phyloP scores from a whole-genome alignment of 2,329 filamentous ascomycete genomes.

The Fusarium graminum region DNA sequence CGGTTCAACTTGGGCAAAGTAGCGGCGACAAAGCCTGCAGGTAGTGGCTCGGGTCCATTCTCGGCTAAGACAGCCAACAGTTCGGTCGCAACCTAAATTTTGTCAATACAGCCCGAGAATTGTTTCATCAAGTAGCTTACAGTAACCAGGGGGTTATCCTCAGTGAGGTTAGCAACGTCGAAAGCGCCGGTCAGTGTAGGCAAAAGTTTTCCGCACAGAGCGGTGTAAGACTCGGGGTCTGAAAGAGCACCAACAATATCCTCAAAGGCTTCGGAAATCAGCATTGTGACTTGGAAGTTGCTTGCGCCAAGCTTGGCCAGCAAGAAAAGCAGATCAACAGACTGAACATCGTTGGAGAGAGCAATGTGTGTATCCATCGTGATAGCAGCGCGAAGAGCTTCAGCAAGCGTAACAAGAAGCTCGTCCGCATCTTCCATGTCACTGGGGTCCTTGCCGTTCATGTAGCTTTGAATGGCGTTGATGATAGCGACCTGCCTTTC shows the following conservation, averaged over 20 bases:
- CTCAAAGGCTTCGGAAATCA: constrained; percentile 92
- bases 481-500: constrained; percentile 73
- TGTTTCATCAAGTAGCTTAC: constrained; percentile 56
- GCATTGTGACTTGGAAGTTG: constrained; percentile 90
- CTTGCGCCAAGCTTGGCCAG: constrained; percentile 88
- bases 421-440: constrained; percentile 93
- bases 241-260: constrained; percentile 80
- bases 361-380: constrained; percentile 81
- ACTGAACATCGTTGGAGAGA: constrained; percentile 77
- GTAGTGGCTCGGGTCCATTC: constrained; percentile 86
- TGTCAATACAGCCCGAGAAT: constrained; percentile 36
- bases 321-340: constrained; percentile 86
- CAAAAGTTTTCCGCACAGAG: constrained; percentile 86
- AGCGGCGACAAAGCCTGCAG: constrained; percentile 84
- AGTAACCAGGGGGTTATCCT: constrained; percentile 86
- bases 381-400: constrained; percentile 87
- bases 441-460: constrained; percentile 82
- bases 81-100: constrained; percentile 78
- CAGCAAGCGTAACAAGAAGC: constrained; percentile 88
- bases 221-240: constrained; percentile 77
- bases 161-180: constrained; percentile 86
- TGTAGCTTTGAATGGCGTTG: constrained; percentile 77
- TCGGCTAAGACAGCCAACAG: constrained; percentile 84
- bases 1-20: constrained; percentile 89
- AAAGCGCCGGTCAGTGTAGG: constrained; percentile 91